A percentile compares a stretch with the other conserved stretches of the same genome.
Conservation (phyloP, 2,329 filamentous ascomycete genomes). For the Diaporthe sp. region DNA sequence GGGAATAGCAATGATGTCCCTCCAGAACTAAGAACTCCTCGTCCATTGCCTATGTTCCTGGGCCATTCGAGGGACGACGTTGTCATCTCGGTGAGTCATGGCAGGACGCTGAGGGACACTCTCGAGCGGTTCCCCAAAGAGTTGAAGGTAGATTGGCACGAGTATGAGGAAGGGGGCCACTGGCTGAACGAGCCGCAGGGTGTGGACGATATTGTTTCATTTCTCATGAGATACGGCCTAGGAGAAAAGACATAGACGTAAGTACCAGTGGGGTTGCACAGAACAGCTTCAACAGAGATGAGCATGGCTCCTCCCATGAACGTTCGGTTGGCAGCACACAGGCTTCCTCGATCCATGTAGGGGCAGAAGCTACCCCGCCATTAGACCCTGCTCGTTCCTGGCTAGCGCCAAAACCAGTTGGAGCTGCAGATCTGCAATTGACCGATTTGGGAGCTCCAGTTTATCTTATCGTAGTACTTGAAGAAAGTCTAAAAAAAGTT, state of each 20-base stretch:
- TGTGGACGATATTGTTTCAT: slow-evolving; percentile 43
- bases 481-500: background rate
- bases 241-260: background rate
- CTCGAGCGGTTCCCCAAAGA: slow-evolving; percentile 37
- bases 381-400: background rate
- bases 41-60: slow-evolving; percentile 47
- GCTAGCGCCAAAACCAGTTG: background rate
- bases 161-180: slow-evolving; percentile 49
- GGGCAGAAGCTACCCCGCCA: background rate
- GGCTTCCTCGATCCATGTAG: background rate
- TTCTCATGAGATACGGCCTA: background rate
- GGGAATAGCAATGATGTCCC: background rate
- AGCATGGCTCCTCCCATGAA: background rate
- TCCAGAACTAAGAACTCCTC: background rate
- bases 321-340: background rate
- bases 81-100: slow-evolving; percentile 48
- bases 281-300: background rate
- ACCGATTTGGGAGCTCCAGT: background rate
- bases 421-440: background rate
- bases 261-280: too few relatives aligned
- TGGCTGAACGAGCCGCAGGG: slow-evolving; percentile 49
- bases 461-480: background rate
- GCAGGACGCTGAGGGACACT: slow-evolving; percentile 44
- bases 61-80: slow-evolving; percentile 48
- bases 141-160: slow-evolving; percentile 47